These are phyloP conservation scores for Hypoxylon sp. DNA, from an alignment of 2,329 filamentous ascomycete genomes.

Conservation along the genomic window DNA sequence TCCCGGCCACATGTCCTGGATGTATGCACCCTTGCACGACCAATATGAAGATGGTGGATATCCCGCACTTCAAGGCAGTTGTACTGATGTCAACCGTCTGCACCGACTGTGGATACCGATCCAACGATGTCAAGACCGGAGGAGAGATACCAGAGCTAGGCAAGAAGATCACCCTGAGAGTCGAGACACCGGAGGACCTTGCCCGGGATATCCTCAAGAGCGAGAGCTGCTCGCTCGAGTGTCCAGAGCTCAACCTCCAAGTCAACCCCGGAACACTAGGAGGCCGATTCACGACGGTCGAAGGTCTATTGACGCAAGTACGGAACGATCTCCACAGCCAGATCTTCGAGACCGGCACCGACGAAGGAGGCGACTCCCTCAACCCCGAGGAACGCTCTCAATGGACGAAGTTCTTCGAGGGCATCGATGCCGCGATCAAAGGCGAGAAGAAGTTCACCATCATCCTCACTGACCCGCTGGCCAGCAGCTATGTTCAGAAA, in stretches of 20 bases:
- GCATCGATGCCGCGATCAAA: conserved; percentile 81
- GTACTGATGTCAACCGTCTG: conserved; percentile 96
- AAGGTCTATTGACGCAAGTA: conserved; percentile 92
- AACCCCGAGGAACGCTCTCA: conserved; percentile 71
- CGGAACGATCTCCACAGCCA: conserved; percentile 88
- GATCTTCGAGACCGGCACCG: conserved; percentile 79
- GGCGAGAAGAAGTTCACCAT: conserved; percentile 86
- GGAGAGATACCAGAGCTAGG: conserved; percentile 90
- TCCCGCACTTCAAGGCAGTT: conserved; percentile 98
- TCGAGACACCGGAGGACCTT: conserved; percentile 79
- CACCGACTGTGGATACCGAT: conserved; percentile 91
- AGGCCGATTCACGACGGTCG: conserved; percentile 95
- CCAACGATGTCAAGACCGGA: conserved; percentile 97
- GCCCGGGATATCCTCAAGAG: conserved; percentile 95
- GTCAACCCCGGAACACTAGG: conserved; percentile 95
- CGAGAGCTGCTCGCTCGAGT: conserved; percentile 89
- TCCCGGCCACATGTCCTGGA: conserved; percentile 91
- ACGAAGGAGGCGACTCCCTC: conserved; percentile 84
- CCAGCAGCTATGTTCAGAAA: conserved; percentile 94
- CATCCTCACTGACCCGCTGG: conserved; percentile 87
- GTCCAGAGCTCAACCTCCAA: conserved; percentile 86
- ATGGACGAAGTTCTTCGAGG: conserved; percentile 86
- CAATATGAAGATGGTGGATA: conserved; percentile 99
- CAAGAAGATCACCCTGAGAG: conserved; percentile 82
- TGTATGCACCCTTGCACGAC: conserved; percentile 89